Evolutionary conservation across 2,329 filamentous ascomycete species (phyloP).

Genomic region (Penicillium polonicum): DNA sequence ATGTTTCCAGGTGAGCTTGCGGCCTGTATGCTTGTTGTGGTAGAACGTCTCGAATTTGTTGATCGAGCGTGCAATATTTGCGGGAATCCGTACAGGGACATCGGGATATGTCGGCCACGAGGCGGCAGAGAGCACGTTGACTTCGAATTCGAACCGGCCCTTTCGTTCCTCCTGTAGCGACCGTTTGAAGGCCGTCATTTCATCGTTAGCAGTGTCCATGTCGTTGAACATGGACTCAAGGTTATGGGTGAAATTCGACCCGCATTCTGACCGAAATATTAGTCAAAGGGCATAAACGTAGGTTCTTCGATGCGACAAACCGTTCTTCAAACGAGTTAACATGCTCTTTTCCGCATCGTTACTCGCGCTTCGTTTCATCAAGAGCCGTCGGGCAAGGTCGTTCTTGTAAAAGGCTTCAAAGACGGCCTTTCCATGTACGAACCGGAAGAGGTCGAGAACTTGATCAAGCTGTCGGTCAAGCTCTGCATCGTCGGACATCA

Average conservation of each 20-base stretch:
- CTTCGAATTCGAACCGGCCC: conserved; percentile 57
- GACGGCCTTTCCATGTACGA: conserved; percentile 94
- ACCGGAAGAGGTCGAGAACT: conserved; percentile 90
- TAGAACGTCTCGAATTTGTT: conserved; percentile 83
- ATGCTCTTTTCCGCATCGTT: conserved; percentile 95
- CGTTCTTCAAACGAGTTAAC: conserved; percentile 81
- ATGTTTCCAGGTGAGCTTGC: conserved; percentile 88
- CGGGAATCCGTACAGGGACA: conserved; percentile 69
- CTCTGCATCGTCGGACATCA: conserved; percentile 85
- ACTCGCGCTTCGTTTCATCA: conserved; percentile 90
- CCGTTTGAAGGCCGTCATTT: conserved; percentile 81
- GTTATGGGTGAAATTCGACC: conserved; percentile 91
- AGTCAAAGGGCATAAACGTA: background rate
- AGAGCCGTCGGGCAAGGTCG: conserved; percentile 80
- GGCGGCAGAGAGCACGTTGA: conserved; percentile 85
- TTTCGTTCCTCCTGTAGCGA: conserved; percentile 61
- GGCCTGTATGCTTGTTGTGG: conserved; percentile 82
- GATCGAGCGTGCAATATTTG: conserved; percentile 71
- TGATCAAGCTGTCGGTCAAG: conserved; percentile 90
- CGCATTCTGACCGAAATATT: conserved; percentile 66
- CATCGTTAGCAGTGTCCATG: conserved; percentile 86
- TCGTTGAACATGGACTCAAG: conserved; percentile 99
- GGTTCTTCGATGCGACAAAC: conserved; percentile 35
- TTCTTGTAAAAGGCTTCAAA: conserved; percentile 99
- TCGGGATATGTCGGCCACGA: conserved; percentile 94